Percentiles rank a stretch among this genome's conserved stretches.
Evolutionary conservation across 495 filamentous ascomycete genomes (phyloP).

Genomic region (Cercophora newfieldiana): DNA sequence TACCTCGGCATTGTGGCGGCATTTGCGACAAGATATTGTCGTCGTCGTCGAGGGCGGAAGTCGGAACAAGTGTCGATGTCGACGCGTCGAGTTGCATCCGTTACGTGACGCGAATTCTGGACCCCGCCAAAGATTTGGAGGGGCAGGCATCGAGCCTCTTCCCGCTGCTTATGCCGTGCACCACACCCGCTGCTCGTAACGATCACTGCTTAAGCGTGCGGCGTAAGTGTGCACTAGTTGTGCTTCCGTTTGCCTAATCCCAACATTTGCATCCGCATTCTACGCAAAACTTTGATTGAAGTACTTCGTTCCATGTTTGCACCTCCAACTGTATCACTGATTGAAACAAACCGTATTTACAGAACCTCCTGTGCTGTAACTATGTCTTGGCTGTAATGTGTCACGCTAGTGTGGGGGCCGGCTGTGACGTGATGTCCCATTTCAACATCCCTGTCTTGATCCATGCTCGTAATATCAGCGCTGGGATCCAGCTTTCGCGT

Average conservation of each 20-base stretch:
- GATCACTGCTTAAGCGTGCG: background rate
- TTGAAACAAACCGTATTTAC: background rate
- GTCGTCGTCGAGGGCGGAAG: background rate
- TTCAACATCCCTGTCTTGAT: conserved; percentile 3
- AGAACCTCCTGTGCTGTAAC: background rate
- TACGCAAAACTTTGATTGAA: too few relatives aligned
- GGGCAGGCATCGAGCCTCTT: background rate
- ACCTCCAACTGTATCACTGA: background rate
- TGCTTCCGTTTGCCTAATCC: background rate
- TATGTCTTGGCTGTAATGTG: background rate
- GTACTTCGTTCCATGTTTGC: background rate
- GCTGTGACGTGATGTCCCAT: background rate
- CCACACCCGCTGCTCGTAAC: background rate
- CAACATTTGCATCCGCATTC: background rate
- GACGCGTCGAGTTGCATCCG: conserved; percentile 17
- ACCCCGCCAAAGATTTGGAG: conserved; percentile 22
- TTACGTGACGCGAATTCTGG: conserved; percentile 28
- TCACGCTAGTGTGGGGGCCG: background rate
- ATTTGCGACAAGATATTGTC: conserved; percentile 27
- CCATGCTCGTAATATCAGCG: conserved; percentile 14
- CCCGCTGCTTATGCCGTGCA: background rate
- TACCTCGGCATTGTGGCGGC: conserved; percentile 54
- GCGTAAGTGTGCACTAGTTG: background rate
- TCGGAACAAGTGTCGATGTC: background rate
- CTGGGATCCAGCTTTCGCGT: conserved; percentile 9